Evolutionary conservation across 2,329 filamentous ascomycete genomes (phyloP), one percentile per base, ranked within the genome.

Genomic region (Alternaria sp.): DNA sequence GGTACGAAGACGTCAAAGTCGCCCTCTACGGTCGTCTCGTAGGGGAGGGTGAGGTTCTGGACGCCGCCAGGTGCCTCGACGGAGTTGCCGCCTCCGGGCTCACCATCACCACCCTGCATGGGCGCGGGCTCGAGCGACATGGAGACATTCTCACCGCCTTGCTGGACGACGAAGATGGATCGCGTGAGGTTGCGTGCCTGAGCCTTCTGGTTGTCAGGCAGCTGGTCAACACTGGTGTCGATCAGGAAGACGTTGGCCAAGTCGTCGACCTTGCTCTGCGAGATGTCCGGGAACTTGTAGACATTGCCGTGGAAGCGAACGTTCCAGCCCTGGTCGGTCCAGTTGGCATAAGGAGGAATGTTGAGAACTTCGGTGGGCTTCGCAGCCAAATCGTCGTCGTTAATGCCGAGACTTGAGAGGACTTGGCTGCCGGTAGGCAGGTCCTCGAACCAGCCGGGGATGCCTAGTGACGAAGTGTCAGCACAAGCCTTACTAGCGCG

Each of bases 271-370:
- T 87, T 91, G 34, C 82, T 80, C 66, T 87, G 82, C 1, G 84
- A 85, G 34, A 91, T 88, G 60, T 91, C 86, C 1, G 91, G 91
- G 63, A 90, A 86, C 76, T 93, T 93, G 83, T 89, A 94, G n/a
- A 93, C 88, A 70, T 93, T 93, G 67, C 91, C 91, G 66, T 91
- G 91, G 63, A 93, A 87, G 28, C 90, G 85, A 4, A 93, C 84
- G 63, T 89, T 92, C 91, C 91, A 94, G 34, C 89, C 89, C 59
- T 87, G 78, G n/a, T 88, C 82, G 1, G 91, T 93, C 88, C 89
- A 94, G 65, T 94, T 94, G n/a, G 84, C 91, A 11, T 82, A 83
- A 3, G 81, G 82, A 12, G 90, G 89, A 8, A 93, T 74, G 64
- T 92, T 93, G 61, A 93, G 78, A 5, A 91, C 89, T 63, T 91